Conservation (phyloP, 305 asterid genomes). For the Caryopteris hybrid region DNA sequence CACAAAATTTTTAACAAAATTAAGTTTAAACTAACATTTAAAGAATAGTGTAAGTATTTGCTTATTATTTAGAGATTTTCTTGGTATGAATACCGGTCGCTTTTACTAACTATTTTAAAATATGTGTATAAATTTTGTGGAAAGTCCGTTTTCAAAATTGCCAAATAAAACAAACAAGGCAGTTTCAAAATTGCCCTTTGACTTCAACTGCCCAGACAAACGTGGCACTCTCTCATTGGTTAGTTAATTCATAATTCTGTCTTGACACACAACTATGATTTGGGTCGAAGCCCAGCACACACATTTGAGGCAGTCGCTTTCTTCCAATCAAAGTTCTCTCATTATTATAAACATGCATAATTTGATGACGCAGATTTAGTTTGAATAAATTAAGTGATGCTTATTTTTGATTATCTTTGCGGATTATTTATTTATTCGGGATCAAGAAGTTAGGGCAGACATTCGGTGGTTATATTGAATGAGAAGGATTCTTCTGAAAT, state of each 20-base stretch:
- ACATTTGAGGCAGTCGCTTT: slow-evolving; percentile 21
- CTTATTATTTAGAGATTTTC: no score
- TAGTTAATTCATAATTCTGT: background rate
- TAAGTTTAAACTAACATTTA: no score
- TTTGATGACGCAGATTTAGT: slow-evolving; percentile 9
- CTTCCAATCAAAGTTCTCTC: slow-evolving; percentile 13
- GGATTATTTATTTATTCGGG: background rate
- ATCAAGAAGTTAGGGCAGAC: slow-evolving; percentile 29
- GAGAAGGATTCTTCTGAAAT: slow-evolving; percentile 21
- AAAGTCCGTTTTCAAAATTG: no score
- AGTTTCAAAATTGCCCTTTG: background rate
- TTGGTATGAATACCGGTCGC: no score
- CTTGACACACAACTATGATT: background rate
- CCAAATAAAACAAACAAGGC: background rate
- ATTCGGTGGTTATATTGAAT: slow-evolving; percentile 24
- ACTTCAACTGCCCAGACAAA: background rate
- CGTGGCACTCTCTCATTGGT: slow-evolving; percentile 6
- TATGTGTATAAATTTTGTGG: no score
- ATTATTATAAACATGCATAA: slow-evolving; percentile 15
- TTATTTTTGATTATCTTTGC: slow-evolving; percentile 1
- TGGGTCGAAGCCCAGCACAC: slow-evolving; percentile 18
- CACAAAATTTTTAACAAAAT: no score
- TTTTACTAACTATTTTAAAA: no score
- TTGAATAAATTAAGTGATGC: background rate
- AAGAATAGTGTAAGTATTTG: no score